A percentile compares a stretch with the other conserved stretches of the same genome.
These are phyloP conservation scores for Venturiaceae sp. DNA, from an alignment of 2,329 filamentous ascomycete species.

Conservation along the genomic window DNA sequence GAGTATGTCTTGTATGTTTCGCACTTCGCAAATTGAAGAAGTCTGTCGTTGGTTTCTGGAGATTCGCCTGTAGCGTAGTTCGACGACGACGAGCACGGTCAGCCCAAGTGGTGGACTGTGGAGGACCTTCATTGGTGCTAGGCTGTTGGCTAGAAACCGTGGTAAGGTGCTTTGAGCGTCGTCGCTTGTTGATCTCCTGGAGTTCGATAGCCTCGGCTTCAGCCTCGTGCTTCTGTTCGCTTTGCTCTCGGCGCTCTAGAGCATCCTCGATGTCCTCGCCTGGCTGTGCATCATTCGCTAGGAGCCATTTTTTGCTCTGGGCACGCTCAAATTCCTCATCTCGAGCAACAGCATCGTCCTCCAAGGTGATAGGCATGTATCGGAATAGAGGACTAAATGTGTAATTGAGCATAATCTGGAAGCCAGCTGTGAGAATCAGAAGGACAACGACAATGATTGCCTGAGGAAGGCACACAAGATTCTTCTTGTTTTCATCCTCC, in stretches of 20 bases:
- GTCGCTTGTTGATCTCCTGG: constrained; percentile 1
- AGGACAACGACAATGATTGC: constrained; percentile 77
- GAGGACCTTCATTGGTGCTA: neutral
- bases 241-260: constrained; percentile 28
- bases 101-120: neutral
- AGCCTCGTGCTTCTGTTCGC: constrained; percentile 22
- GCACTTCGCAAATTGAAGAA: neutral
- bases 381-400: constrained; percentile 79
- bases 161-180: constrained; percentile 1
- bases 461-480: constrained; percentile 58
- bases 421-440: constrained; percentile 60
- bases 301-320: constrained; percentile 60
- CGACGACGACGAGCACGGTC: constrained; percentile 1
- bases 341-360: constrained; percentile 86
- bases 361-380: constrained; percentile 87
- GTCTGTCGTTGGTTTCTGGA: constrained; percentile 13
- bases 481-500: constrained; percentile 41
- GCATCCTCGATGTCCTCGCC: constrained; percentile 33
- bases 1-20: neutral
- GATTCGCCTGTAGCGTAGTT: neutral
- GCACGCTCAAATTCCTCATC: constrained; percentile 80
- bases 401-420: constrained; percentile 69
- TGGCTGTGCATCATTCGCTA: constrained; percentile 40
- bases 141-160: neutral
- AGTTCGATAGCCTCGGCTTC: constrained; percentile 34